Percentiles rank a stretch among this genome's conserved stretches.
Conservation (phyloP, 768 basidiomycete genomes). For the Hortiboletus flavorubellus region DNA sequence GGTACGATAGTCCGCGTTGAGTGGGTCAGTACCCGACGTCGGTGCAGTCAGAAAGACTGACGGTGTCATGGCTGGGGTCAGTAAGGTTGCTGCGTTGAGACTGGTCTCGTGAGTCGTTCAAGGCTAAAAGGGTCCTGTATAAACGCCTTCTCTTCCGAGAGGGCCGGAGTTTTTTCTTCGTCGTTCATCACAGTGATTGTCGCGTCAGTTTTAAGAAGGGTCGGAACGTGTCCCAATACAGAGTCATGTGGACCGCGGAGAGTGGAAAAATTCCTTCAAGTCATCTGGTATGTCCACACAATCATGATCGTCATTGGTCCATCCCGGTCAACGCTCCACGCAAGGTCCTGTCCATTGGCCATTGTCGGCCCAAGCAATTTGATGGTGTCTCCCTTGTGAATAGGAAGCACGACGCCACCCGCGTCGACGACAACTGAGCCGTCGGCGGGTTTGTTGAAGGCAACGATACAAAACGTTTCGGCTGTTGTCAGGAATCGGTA, state of each 20-base stretch:
- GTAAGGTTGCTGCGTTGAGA: no score
- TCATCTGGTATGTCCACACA: neutral
- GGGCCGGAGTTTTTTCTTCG: neutral
- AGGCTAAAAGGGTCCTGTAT: neutral
- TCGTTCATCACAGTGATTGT: neutral
- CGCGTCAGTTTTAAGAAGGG: neutral
- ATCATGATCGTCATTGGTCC: slow-evolving; percentile 16
- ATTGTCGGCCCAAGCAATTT: slow-evolving; percentile 36
- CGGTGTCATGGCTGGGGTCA: slow-evolving; percentile 3
- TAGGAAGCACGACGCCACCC: slow-evolving; percentile 38
- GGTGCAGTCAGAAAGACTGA: slow-evolving; percentile 7
- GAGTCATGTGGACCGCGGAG: neutral
- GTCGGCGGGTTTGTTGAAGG: slow-evolving; percentile 36
- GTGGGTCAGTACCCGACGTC: neutral
- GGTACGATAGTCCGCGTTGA: neutral
- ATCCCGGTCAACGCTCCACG: slow-evolving; percentile 30
- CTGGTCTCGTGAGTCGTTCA: no score
- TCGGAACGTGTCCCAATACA: slow-evolving; percentile 2
- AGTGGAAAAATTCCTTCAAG: neutral
- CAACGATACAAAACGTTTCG: slow-evolving; percentile 49
- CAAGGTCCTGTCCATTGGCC: slow-evolving; percentile 14
- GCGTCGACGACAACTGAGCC: slow-evolving; percentile 35
- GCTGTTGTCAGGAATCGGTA: slow-evolving; percentile 50
- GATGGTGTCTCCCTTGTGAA: slow-evolving; percentile 42
- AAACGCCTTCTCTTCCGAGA: neutral